phyloP scores from a whole-genome alignment of 441 rosid genomes.

The Gossypium aridum region DNA sequence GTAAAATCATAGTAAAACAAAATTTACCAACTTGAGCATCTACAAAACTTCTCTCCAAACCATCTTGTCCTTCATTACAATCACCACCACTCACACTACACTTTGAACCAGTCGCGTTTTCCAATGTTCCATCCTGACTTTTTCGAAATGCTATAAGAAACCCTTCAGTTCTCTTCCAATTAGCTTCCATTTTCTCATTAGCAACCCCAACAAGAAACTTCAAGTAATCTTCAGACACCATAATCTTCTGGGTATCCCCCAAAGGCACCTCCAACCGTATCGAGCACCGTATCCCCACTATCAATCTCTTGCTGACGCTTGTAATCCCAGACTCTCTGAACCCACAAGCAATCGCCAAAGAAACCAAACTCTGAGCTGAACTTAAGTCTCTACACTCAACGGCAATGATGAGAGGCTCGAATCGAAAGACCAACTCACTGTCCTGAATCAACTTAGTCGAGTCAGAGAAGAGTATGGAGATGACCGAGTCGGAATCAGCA shows the following conservation, averaged over 20 bases:
- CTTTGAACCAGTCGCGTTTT: constrained; percentile 9
- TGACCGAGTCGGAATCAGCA: constrained; percentile 41
- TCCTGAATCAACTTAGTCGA: constrained; percentile 13
- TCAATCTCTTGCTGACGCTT: constrained; percentile 65
- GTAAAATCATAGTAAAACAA: not conserved
- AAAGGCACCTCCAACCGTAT: constrained; percentile 86
- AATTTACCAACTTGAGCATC: constrained; percentile 31
- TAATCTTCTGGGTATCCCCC: constrained; percentile 42
- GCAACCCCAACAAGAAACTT: constrained; percentile 65
- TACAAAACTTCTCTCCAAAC: constrained; percentile 20
- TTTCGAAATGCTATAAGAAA: constrained; percentile 43
- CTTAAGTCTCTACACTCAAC: constrained; percentile 65
- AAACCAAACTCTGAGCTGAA: constrained; percentile 63
- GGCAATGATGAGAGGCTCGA: constrained; percentile 85
- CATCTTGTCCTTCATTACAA: constrained; percentile 16
- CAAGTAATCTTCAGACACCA: constrained; percentile 61
- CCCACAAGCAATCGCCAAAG: constrained; percentile 63
- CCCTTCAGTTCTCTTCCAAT: constrained; percentile 60
- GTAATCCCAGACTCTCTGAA: constrained; percentile 86
- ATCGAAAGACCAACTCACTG: constrained; percentile 62
- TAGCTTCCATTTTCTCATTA: constrained; percentile 86
- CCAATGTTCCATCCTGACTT: constrained; percentile 12
- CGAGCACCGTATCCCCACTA: constrained; percentile 80
- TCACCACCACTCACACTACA: constrained; percentile 6
- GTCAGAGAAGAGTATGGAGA: constrained; percentile 49